A percentile compares a stretch with the other conserved stretches of the same genome.
Evolutionary conservation across 106 monocot species (phyloP).

Genomic region (Xerophyta viscosa): DNA sequence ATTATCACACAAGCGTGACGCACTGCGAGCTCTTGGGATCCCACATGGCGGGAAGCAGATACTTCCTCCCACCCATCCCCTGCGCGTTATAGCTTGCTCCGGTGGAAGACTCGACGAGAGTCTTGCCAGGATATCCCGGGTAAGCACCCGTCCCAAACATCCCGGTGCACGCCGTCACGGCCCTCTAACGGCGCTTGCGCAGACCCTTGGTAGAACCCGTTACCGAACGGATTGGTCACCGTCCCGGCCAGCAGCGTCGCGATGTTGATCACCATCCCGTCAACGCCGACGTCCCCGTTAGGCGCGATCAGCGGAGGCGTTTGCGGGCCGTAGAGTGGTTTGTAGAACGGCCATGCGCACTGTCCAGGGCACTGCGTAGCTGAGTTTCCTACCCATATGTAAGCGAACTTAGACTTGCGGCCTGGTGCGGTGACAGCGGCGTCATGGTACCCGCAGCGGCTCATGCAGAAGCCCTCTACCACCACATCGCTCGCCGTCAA

Average conservation of each 20-base stretch:
- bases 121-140: constrained; percentile 16
- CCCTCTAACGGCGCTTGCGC: constrained; percentile 12
- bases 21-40: too few relatives aligned
- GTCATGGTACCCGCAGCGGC: constrained; percentile 8
- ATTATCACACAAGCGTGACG: too few relatives aligned
- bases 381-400: constrained; percentile 10
- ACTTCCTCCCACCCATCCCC: constrained; percentile 5
- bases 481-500: constrained; percentile 9
- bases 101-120: constrained; percentile 6
- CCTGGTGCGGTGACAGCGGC: not conserved
- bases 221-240: constrained; percentile 8
- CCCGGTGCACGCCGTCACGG: constrained; percentile 17
- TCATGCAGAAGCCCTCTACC: constrained; percentile 15
- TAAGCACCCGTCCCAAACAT: constrained; percentile 16
- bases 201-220: constrained; percentile 15
- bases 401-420: not conserved
- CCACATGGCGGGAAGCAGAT: constrained; percentile 18
- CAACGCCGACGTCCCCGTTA: too few relatives aligned
- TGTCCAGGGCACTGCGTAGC: constrained; percentile 8
- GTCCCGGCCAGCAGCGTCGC: constrained; percentile 10
- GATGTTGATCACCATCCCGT: constrained; percentile 17
- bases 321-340: too few relatives aligned
- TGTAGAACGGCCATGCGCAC: too few relatives aligned
- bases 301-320: too few relatives aligned
- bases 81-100: constrained; percentile 13